Base-by-base conservation (phyloP, 192 early-diverging fungal genomes). In the Podila clonocystis region DNA sequence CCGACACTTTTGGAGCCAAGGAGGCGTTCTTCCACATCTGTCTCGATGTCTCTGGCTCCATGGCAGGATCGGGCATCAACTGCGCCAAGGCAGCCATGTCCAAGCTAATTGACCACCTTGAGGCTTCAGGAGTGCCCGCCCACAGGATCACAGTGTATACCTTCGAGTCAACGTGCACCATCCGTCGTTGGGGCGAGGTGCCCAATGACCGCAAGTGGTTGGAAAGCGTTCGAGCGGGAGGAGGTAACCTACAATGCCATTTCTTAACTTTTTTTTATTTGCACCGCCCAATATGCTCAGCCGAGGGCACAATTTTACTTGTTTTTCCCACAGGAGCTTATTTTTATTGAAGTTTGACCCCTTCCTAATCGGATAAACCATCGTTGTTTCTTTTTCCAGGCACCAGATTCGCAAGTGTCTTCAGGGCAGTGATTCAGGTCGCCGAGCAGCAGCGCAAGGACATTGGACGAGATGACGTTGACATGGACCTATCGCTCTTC, bases 11-110 rank as follows among this genome's bases (percentile, higher is more conserved):
- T 17, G 19, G 5, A 0, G 34, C 48, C 13, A 80, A 80, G 70
- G 66, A 80, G 36, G 67, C 70, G 0, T 80, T 55, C 19, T 80
- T 80, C 49, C 66, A 80, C 20, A 80, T 80, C 34, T 80, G 77
- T 31, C 71, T 80, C 6, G 77, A 80, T 61, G 30, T 60, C n/a
- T 83, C 74, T 19, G 84, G 80, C 9, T 85, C 84, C 1, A 85
- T 85, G 84, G 59, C 75, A 12, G 84, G 84, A 3, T 72, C 80
- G 2, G 75, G 72, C 8, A 59, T 85, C 36, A 19, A 9, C 12
- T 82, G 82, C 29, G 84, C 84, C 13, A 85, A 82, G 30, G 38
- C 22, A 8, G 80, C 84, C 3, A 82, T 85, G 67, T 62, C 68
- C 30, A 33, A 59, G 3, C 59, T 85, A 5, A 52, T 83, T 33